A percentile compares a stretch with the other conserved stretches of the same genome.
Conservation (phyloP, 208 protist species). For the Trichomonas vaginalis region DNA sequence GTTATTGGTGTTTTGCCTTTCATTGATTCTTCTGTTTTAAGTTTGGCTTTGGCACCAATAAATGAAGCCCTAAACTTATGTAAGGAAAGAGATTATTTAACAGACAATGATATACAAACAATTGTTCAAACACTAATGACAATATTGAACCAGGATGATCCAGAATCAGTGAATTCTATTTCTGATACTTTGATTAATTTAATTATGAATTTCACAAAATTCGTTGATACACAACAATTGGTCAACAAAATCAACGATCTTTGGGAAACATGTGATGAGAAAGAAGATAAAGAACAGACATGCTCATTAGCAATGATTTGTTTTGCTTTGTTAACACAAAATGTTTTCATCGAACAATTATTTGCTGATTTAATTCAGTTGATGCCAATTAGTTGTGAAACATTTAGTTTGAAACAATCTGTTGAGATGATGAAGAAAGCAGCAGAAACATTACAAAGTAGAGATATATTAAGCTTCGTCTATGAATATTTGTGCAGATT, state of each 20-base stretch:
- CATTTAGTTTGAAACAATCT: background rate
- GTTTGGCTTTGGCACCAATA: background rate
- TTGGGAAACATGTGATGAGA: background rate
- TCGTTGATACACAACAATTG: background rate
- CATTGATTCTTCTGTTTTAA: background rate
- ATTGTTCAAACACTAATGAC: background rate
- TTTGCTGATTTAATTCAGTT: background rate
- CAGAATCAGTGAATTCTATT: background rate
- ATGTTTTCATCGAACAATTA: background rate
- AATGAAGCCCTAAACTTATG: background rate
- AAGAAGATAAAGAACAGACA: background rate
- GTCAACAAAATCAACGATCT: background rate
- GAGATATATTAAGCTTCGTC: background rate
- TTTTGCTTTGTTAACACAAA: background rate
- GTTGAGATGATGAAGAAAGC: background rate
- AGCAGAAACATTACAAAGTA: background rate
- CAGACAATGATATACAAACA: background rate
- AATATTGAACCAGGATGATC: background rate
- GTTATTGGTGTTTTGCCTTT: background rate
- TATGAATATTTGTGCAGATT: background rate
- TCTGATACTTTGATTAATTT: background rate
- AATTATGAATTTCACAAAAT: background rate
- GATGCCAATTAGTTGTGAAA: background rate
- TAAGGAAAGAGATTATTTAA: background rate
- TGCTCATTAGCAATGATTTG: background rate